Evolutionary conservation across 192 early-diverging fungal genomes (phyloP), one percentile per base, ranked within the genome.

Genomic region (Coemansia sp.): DNA sequence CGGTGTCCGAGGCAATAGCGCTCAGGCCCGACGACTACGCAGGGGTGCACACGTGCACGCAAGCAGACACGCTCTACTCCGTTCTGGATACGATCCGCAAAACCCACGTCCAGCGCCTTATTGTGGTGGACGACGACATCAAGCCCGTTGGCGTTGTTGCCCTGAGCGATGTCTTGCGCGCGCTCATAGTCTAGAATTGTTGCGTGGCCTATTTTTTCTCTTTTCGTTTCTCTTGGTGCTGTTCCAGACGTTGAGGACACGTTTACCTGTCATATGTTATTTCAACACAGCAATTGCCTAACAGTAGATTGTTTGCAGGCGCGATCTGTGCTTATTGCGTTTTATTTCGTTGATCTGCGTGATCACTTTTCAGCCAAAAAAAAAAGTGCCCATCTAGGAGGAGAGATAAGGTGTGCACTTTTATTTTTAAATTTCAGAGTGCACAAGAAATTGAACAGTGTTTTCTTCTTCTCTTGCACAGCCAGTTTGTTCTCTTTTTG

Each of bases 21-120:
- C 83, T 87, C 40, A 77, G 96, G 65, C 87, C 93, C n/a, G 89
- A 91, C 61, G 93, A 97, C 69, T 97, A 94, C 64, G 86, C 91
- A 15, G 96, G 95, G 4, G 94, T 98, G 15, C 95, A 97, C 69
- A 92, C 93, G 5, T 98, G 96, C 76, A 90, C 88, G 5, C 63
- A 90, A 63, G 86, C 78, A 46, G 93, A 97, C 83, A 95, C 92
- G 46, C 85, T 98, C 38, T 87, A 88, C 20, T 91, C 93, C 0
- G 88, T 98, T 38, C 85, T 98, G 53, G 91, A 93, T 40, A 92
- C 89, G 2, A 97, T 98, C 63, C 87, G 90, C 63, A 89, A 87
- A 60, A 89, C 87, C 33, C 87, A 87, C 36, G 92, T 98, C 7
- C 91, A 96, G 79, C 88, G 96, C 43, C 83, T 98, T 58, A 91